Evolutionary conservation across 208 protist genomes (phyloP).

Genomic region (Acanthamoeba lugdunensis): DNA sequence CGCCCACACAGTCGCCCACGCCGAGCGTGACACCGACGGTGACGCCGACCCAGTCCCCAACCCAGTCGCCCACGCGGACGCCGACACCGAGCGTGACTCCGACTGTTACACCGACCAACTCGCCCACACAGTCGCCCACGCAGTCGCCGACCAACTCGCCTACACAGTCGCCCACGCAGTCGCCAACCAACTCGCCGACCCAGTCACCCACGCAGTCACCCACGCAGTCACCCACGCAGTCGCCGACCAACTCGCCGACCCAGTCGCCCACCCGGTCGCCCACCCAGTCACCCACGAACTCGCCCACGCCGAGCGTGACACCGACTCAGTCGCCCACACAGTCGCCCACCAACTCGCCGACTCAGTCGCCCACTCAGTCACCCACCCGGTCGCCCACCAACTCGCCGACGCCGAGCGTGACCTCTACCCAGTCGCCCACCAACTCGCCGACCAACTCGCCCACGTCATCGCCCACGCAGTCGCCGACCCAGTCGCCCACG

Average conservation of each 20-base stretch:
- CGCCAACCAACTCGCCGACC: not conserved
- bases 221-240: not conserved
- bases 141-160: not conserved
- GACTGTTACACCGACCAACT: not conserved
- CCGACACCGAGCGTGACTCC: not conserved
- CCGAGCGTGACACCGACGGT: not conserved
- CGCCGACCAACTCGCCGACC: not conserved
- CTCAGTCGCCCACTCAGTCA: not conserved
- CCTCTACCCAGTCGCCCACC: not conserved
- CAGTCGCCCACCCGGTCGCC: too few species aligned
- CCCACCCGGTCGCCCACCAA: not conserved
- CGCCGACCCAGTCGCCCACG: too few species aligned
- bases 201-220: not conserved
- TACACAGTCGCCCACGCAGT: not conserved
- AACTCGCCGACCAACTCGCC: not conserved
- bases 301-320: not conserved
- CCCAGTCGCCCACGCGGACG: not conserved
- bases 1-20: not conserved
- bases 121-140: not conserved
- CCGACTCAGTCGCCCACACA: not conserved
- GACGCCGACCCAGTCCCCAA: not conserved
- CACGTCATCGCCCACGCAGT: too few species aligned
- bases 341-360: not conserved
- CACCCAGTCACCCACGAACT: not conserved
- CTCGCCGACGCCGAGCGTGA: not conserved